Conservation (phyloP, 371 early-diverging fungal genomes). For the Mortierella sp. region DNA sequence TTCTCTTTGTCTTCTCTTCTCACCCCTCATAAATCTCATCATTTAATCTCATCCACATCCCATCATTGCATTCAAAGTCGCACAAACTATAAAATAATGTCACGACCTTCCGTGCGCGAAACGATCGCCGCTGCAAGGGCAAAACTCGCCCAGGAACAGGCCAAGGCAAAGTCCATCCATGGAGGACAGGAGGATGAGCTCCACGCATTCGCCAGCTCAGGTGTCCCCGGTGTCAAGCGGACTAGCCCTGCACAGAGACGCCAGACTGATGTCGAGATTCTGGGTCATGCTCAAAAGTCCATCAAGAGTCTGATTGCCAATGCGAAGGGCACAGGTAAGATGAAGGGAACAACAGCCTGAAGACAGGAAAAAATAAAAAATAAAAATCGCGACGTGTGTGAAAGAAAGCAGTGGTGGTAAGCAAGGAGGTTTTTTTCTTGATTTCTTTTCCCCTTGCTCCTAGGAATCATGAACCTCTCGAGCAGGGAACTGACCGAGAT, state of each 20-base stretch:
- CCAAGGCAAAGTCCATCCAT: conserved; percentile 41
- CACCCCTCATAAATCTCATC: conserved; percentile 1
- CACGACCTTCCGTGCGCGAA: conserved; percentile 52
- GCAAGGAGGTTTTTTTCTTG: too few relatives aligned
- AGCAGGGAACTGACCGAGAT: conserved; percentile 69
- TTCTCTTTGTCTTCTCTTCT: not conserved
- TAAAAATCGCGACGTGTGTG: too few relatives aligned
- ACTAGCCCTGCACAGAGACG: conserved; percentile 22
- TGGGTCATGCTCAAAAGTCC: conserved; percentile 53
- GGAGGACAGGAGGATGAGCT: conserved; percentile 42
- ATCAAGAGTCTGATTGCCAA: conserved; percentile 54
- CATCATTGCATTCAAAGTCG: not conserved
- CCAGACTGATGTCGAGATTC: conserved; percentile 47
- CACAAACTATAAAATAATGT: conserved; percentile 18
- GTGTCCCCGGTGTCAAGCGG: conserved; percentile 38
- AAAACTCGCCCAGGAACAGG: conserved; percentile 32
- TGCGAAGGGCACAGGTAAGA: conserved; percentile 50
- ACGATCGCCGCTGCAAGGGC: conserved; percentile 51
- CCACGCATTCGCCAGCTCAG: conserved; percentile 41
- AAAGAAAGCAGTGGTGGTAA: too few relatives aligned
- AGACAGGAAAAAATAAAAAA: too few relatives aligned
- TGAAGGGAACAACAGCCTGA: too few relatives aligned
- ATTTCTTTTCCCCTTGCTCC: not conserved
- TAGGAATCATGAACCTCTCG: conserved; percentile 79
- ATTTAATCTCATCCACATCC: not conserved